Conservation (phyloP, 805 yeast species). For the Yarrowia phangngaensis region DNA sequence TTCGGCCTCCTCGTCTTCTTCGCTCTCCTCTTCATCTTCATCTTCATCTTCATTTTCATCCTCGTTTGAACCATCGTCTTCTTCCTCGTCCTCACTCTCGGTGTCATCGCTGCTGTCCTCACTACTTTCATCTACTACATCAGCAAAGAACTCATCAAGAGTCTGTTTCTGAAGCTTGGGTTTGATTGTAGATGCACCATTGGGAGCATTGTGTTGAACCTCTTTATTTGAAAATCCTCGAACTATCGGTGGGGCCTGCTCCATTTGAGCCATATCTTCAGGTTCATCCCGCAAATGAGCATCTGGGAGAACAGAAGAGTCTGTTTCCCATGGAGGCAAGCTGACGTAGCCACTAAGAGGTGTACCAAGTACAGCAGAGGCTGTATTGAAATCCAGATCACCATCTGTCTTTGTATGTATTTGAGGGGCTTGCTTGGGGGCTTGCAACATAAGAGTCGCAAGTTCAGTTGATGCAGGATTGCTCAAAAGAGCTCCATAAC, state of each 20-base stretch:
- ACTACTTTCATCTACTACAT: slow-evolving; percentile 32
- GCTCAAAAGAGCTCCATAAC: slow-evolving; percentile 59
- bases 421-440: slow-evolving; percentile 65
- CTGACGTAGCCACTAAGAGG: slow-evolving; percentile 37
- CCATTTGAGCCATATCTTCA: slow-evolving; percentile 39
- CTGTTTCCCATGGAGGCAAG: slow-evolving; percentile 49
- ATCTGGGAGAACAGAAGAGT: slow-evolving; percentile 32
- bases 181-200: slow-evolving; percentile 33
- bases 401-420: slow-evolving; percentile 4
- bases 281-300: slow-evolving; percentile 41
- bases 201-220: slow-evolving; percentile 29
- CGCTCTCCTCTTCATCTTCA: slow-evolving; percentile 37
- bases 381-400: slow-evolving; percentile 37
- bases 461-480: slow-evolving; percentile 52
- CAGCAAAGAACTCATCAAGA: slow-evolving; percentile 79
- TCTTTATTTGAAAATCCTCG: slow-evolving; percentile 23
- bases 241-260: slow-evolving; percentile 31
- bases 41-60: slow-evolving; percentile 36
- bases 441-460: slow-evolving; percentile 68
- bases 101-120: slow-evolving; percentile 35
- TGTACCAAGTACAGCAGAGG: slow-evolving; percentile 37
- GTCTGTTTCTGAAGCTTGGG: slow-evolving; percentile 60
- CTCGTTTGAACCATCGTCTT: slow-evolving; percentile 37
- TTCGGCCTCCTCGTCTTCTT: slow-evolving; percentile 40
- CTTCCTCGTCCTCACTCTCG: slow-evolving; percentile 37